Evolutionary conservation across 495 filamentous ascomycete species (phyloP).

Genomic region (Lepidopterella palustris): DNA sequence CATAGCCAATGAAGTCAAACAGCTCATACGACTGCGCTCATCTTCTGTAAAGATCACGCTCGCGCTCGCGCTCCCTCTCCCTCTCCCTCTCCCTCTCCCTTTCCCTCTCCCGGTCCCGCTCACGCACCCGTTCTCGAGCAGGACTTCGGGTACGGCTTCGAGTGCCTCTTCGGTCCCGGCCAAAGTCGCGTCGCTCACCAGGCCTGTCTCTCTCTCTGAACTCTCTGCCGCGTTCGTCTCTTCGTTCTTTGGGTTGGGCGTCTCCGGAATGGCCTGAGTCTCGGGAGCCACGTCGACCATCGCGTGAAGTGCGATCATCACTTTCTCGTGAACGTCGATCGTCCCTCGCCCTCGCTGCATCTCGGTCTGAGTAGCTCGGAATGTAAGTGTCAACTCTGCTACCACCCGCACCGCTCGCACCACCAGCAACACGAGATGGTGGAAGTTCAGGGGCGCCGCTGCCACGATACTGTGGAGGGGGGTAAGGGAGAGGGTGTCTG

Average conservation of each 20-base stretch:
- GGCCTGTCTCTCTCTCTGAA: no score
- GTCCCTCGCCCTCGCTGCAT: neutral
- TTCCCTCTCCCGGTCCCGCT: slow-evolving; percentile 16
- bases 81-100: slow-evolving; percentile 14
- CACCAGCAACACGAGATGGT: neutral
- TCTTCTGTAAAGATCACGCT: slow-evolving; percentile 21
- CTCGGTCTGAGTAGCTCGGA: slow-evolving; percentile 26
- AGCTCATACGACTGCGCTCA: neutral
- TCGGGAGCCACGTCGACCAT: slow-evolving; percentile 23
- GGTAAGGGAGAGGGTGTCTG: slow-evolving; percentile 26
- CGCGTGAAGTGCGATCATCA: slow-evolving; percentile 19
- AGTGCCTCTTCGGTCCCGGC: slow-evolving; percentile 14
- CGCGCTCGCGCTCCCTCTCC: slow-evolving; percentile 12
- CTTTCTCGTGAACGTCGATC: slow-evolving; percentile 22
- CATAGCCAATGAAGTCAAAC: neutral
- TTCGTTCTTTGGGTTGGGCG: slow-evolving; percentile 9
- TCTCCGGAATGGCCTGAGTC: slow-evolving; percentile 27
- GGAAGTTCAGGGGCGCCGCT: neutral
- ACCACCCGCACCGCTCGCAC: neutral
- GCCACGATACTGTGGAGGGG: slow-evolving; percentile 19
- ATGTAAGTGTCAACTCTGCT: slow-evolving; percentile 32
- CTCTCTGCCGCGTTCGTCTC: slow-evolving; percentile 13
- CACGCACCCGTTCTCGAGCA: slow-evolving; percentile 8
- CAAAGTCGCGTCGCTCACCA: slow-evolving; percentile 18
- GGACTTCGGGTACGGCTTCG: slow-evolving; percentile 23